Conservation (phyloP, 148 eudicot genomes). For the Hydrangea macrophylla region DNA sequence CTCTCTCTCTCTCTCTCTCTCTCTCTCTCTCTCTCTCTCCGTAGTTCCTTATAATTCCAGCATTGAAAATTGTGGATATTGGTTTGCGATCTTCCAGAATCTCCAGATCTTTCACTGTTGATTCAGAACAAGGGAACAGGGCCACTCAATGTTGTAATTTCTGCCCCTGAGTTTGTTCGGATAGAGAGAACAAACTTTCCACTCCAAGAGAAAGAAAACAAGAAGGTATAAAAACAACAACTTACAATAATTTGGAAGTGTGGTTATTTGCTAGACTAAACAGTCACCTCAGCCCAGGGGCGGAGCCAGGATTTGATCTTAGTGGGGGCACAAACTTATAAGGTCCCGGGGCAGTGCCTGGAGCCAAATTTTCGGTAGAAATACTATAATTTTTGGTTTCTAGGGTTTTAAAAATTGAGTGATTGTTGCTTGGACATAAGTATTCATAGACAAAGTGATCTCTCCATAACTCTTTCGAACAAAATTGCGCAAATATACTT, state of each 20-base stretch:
- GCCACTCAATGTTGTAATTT: constrained; percentile 40
- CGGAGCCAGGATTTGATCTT: too few relatives aligned
- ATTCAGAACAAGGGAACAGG: constrained; percentile 70
- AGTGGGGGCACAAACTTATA: too few relatives aligned
- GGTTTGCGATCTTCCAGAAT: constrained; percentile 47
- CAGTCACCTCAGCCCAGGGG: not conserved
- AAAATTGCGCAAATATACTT: too few relatives aligned
- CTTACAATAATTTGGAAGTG: constrained; percentile 1
- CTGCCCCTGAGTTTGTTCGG: constrained; percentile 65
- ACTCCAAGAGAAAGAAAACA: constrained; percentile 54
- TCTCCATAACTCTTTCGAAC: too few relatives aligned
- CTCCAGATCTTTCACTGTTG: constrained; percentile 75
- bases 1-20: not conserved
- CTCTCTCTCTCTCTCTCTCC: not conserved
- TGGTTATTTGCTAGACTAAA: not conserved
- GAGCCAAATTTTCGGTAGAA: too few relatives aligned
- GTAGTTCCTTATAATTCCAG: not conserved
- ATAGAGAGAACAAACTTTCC: constrained; percentile 53
- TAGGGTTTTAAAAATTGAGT: too few relatives aligned
- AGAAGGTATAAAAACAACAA: constrained; percentile 43
- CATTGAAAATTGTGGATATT: not conserved
- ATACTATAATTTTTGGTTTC: too few relatives aligned
- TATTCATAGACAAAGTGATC: too few relatives aligned
- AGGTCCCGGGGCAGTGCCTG: too few relatives aligned
- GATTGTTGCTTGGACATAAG: too few relatives aligned